Base-by-base conservation (phyloP, 2,329 filamentous ascomycete genomes). In the Geoglossum cookeanum region DNA sequence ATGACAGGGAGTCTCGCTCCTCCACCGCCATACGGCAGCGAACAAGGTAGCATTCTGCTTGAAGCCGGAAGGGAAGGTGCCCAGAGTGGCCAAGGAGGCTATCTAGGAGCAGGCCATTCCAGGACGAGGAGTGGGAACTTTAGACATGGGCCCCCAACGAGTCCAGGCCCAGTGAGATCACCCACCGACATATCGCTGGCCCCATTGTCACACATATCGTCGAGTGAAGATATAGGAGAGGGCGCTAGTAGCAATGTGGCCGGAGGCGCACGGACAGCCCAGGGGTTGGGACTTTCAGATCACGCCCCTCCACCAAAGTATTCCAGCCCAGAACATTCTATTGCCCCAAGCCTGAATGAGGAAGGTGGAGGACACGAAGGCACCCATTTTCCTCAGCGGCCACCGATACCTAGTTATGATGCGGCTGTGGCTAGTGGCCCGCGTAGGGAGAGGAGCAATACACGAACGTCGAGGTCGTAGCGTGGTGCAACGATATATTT, bases 111-210 rank as follows among this genome's bases (percentile, higher is more conserved):
- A n/a, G 77, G 79, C 51, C 88, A 94, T 68, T 79, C 78, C 44
- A 78, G 89, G 59, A 84, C 85, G 47, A 78, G 81, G 60, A 92
- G 85, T 65, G 85, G 86, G 56, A 90, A 87, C 64, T 61, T 75
- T 90, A 51, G 71, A 71, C 56, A 74, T 85, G 61, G 72, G 63
- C 75, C 82, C 60, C 85, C 89, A 7, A 85, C 85, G 22, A 95
- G 87, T 66, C 90, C 91, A 0, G 92, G 92, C 2, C 92, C 92
- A 1, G 78, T 89, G 60, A 80, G 91, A 63, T 94, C 87, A 65
- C 90, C 92, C 7, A 97, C 92, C 9, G 92, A 97, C 68, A 98
- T 98, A 62, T 96, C 90, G 7, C 78, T 98, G 53, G 87, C 90
- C 32, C 88, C 91, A 65, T 77, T 96, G 56, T 83, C 87, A 49